Percentiles rank a stretch among this genome's conserved stretches.
Evolutionary conservation across 202 grass and related monocot genomes (phyloP).

Genomic region (Zoysia matrella): DNA sequence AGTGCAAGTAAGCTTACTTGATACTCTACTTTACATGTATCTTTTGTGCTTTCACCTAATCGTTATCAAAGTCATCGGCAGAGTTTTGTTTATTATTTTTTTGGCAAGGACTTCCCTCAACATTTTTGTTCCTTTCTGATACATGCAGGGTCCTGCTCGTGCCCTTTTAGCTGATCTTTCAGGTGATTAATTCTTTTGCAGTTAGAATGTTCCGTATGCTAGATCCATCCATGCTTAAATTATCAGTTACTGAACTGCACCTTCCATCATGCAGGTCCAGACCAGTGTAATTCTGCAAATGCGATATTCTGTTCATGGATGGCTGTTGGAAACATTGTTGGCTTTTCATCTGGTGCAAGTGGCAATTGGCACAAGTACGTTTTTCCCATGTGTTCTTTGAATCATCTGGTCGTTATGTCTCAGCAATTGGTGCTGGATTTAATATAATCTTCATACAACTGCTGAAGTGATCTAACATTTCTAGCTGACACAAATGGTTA

Average conservation of each 20-base stretch:
- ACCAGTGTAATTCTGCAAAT: slow-evolving; percentile 94
- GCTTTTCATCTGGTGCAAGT: slow-evolving; percentile 88
- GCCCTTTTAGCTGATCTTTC: slow-evolving; percentile 95
- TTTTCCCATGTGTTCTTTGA: slow-evolving; percentile 6
- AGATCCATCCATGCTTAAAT: slow-evolving; percentile 9
- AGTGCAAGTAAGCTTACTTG: slow-evolving; percentile 83
- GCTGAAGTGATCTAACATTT: background rate
- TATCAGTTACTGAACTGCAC: slow-evolving; percentile 5
- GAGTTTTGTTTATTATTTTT: no score
- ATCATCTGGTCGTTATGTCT: background rate
- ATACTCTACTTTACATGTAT: slow-evolving; percentile 18
- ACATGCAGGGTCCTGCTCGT: slow-evolving; percentile 81
- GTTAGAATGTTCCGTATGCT: slow-evolving; percentile 35
- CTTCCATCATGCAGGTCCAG: slow-evolving; percentile 61
- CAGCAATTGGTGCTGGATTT: slow-evolving; percentile 9
- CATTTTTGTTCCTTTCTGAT: slow-evolving; percentile 1
- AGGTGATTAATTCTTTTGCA: slow-evolving; percentile 56
- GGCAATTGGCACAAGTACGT: slow-evolving; percentile 89
- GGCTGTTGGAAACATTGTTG: slow-evolving; percentile 94
- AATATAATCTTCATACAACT: background rate
- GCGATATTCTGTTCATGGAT: slow-evolving; percentile 99
- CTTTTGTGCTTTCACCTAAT: no score
- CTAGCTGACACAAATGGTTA: slow-evolving; percentile 1
- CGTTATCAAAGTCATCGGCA: no score
- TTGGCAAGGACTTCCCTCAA: slow-evolving; percentile 11